A percentile compares a stretch with the other conserved stretches of the same genome.
Evolutionary conservation across 106 monocot genomes (phyloP).

Genomic region (Dendrobium nobile): DNA sequence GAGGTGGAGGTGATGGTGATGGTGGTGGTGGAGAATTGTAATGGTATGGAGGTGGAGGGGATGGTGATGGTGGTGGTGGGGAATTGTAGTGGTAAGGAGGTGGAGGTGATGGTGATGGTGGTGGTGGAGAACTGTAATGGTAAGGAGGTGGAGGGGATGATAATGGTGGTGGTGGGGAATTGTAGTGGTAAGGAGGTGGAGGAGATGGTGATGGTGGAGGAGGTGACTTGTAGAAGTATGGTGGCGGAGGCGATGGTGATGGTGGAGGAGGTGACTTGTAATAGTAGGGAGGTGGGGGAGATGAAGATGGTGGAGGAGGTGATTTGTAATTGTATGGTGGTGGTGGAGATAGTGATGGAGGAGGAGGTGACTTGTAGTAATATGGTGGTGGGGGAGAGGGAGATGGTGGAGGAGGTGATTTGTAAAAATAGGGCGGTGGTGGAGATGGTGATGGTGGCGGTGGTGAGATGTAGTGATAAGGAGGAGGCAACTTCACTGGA

Average conservation of each 20-base stretch:
- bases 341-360: conserved; percentile 14
- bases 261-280: conserved; percentile 26
- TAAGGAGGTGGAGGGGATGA: conserved; percentile 15
- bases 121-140: conserved; percentile 1
- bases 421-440: conserved; percentile 24
- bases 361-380: conserved; percentile 23
- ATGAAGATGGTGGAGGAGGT: conserved; percentile 15
- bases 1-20: too few relatives aligned
- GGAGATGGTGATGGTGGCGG: conserved; percentile 25
- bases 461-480: conserved; percentile 21
- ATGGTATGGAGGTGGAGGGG: background rate
- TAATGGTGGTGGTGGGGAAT: conserved; percentile 16
- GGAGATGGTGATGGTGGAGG: conserved; percentile 12
- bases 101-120: background rate
- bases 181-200: conserved; percentile 6
- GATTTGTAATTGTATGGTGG: conserved; percentile 20
- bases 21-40: background rate
- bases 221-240: conserved; percentile 14
- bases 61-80: conserved; percentile 1
- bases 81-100: background rate
- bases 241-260: conserved; percentile 18
- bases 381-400: conserved; percentile 23
- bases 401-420: conserved; percentile 23
- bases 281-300: conserved; percentile 15
- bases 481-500: background rate